Evolutionary conservation across 495 filamentous ascomycete genomes (phyloP), one percentile per base, ranked within the genome.

Genomic region (Cercophora sp.): DNA sequence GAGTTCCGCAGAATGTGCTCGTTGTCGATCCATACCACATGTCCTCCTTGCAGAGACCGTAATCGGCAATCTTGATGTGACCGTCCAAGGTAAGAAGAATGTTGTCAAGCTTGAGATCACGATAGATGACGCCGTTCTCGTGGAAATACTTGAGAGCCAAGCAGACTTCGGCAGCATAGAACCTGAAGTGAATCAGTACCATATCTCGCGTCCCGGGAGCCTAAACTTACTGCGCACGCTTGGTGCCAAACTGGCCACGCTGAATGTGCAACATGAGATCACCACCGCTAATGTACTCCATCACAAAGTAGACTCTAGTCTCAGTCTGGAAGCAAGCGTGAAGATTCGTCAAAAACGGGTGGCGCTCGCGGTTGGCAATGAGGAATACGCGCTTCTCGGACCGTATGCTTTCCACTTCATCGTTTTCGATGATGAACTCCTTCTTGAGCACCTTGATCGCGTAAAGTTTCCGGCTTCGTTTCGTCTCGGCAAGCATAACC

Each of bases 381-480:
- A 99, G 70, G 72, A 97, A 92, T 26, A 99, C 93, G 53, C 94
- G 80, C 78, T 97, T 97, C 74, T 99, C 93, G 4, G 94, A 97
- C 63, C 91, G 85, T 31, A 87, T 95, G 73, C 94, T 97, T 68
- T 99, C 93, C n/a, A 99, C 93, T 70, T 99, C 93, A 69, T 99
- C 93, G 58, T 99, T 96, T 68, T 99, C 93, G 52, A 99, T 99
- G 65, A 99, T 99, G 68, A 99, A 99, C 60, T 99, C 93, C 76
- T 99, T 99, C 80, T 99, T 99, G 61, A 99, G 76, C 25, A 99
- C 93, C 70, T 99, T 99, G 70, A 99, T 99, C 48, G 93, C 93
- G 67, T 97, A 99, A 25, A 99, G 76, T 66, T 93, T 86, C 66
- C 91, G 89, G 19, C 85, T 79, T 36, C 83, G 81, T 75, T 99